A percentile compares a stretch with the other conserved stretches of the same genome.
phyloP scores from a whole-genome alignment of 2,329 filamentous ascomycete species.

The Penicillium sp. region DNA sequence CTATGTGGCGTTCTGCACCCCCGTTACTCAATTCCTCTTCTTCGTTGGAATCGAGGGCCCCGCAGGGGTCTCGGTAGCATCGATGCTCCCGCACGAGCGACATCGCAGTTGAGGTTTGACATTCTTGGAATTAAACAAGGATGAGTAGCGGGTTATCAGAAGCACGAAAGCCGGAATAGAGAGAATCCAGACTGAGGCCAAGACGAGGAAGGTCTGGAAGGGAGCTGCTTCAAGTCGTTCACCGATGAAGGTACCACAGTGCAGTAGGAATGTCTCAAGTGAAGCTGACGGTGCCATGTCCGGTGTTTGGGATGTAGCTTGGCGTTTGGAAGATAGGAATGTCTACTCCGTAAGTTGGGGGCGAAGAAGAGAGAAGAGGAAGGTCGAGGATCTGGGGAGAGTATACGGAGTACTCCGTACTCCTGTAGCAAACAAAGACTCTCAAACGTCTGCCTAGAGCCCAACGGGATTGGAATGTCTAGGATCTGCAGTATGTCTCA shows the following conservation, averaged over 20 bases:
- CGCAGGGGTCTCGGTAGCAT: not conserved
- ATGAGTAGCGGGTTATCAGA: not conserved
- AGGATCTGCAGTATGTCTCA: not conserved
- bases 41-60: too few species aligned
- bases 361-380: not conserved
- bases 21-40: not conserved
- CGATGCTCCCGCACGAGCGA: not conserved
- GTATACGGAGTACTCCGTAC: not conserved
- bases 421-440: not conserved
- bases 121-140: not conserved
- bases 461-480: not conserved
- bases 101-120: not conserved
- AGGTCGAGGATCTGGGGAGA: not conserved
- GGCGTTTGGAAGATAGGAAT: not conserved
- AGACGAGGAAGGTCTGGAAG: not conserved
- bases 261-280: not conserved
- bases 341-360: not conserved
- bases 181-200: not conserved
- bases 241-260: not conserved
- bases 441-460: not conserved
- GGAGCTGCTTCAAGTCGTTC: not conserved
- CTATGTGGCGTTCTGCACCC: not conserved
- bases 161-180: not conserved
- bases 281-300: not conserved
- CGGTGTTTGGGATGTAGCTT: not conserved